Conservation (phyloP, 148 eudicot species). For the Fagopyrum esculentum region DNA sequence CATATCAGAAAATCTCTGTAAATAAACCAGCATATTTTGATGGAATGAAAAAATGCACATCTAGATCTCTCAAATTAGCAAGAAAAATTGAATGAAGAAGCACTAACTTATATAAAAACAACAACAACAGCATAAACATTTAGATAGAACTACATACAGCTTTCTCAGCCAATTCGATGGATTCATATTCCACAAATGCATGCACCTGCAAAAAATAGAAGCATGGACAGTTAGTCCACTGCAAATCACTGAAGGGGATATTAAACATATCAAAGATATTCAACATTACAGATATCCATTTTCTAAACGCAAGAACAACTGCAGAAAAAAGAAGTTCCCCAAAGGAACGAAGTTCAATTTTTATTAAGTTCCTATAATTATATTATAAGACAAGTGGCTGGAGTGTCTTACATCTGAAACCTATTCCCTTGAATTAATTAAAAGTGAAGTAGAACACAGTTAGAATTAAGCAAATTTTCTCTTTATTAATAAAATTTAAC, state of each 20-base stretch:
- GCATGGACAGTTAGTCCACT: constrained; percentile 12
- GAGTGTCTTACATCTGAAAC: too few species aligned
- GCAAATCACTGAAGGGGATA: not conserved
- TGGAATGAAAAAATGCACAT: not conserved
- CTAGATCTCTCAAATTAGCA: not conserved
- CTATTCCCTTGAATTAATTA: too few species aligned
- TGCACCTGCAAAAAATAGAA: constrained; percentile 52
- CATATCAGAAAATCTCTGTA: not conserved
- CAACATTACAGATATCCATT: not conserved
- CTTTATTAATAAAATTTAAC: too few species aligned
- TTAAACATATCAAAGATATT: not conserved
- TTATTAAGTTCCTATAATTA: too few species aligned
- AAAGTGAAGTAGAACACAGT: too few species aligned
- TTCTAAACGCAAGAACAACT: too few species aligned
- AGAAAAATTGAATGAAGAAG: not conserved
- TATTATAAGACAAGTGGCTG: too few species aligned
- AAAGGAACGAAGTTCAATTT: not conserved
- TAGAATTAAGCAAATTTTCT: too few species aligned
- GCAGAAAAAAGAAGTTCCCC: not conserved
- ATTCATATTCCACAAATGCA: constrained; percentile 94
- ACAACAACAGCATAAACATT: not conserved
- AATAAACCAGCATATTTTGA: not conserved
- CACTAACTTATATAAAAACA: not conserved
- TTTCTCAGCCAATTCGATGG: constrained; percentile 83
- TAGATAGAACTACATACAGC: constrained; percentile 48